Evolutionary conservation across 164 flowering plant species (phyloP), one percentile per base, ranked within the genome.

Genomic region (Liquidambar formosana): DNA sequence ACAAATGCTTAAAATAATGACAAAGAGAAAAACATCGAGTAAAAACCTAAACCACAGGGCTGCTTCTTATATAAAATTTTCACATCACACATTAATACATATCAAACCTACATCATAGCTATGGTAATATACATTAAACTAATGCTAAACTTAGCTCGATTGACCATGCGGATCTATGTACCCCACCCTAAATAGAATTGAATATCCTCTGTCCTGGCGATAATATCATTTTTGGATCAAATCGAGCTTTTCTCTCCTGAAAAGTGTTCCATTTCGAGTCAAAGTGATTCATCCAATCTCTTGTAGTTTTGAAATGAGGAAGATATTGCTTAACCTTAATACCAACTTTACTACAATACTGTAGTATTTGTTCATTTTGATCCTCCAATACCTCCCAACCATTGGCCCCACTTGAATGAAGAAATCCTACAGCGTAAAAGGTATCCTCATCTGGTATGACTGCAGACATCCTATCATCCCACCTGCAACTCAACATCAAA

Each of bases 201-300:
- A 89, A 94, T 56, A 94, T 94, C 26, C 70, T 78, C 66, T 90
- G 98, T 3, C 99, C 95, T 0, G 97, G 92, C 0, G 95, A 88
- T 19, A 94, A 66, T 43, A 94, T 80, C 61, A 72, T 77, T 61
- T 85, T 90, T 0, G 99, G 95, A 77, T 94, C 99, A 63, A 88
- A 94, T 74, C 22, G 70, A 28, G 51, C 46, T 81, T 94, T 94
- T 64, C 86, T 83, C 27, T 80, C 75, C 19, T 70, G 33, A 49
- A 92, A 80, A n/a, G 19, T 71, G 0, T 61, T 71, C 99, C 99
- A 94, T 76, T 89, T 92, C 0, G 66, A 15, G 5, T 97, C 99
- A 63, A 89, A 94, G 70, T 94, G 97, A 0, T 76, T 75, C 57
- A 61, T 69, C 99, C 99, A 94, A 3, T 80, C 92, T 47, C 75